Evolutionary conservation across 2,329 filamentous ascomycete genomes (phyloP).

Genomic region (Fusarium anthophilum): DNA sequence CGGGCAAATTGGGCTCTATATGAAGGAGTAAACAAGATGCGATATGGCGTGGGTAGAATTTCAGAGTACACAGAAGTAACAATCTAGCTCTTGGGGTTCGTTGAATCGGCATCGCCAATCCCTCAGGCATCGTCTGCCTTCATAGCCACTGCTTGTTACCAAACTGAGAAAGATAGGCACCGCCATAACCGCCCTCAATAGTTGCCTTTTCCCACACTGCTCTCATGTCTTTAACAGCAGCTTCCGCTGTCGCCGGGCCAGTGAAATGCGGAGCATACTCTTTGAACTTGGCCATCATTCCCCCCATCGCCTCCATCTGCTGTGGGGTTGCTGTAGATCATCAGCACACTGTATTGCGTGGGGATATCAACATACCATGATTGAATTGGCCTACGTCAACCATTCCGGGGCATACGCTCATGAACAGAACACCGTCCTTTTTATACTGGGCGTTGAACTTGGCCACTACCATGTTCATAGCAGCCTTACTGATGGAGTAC

Average conservation of each 20-base stretch:
- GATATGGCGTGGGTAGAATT: background rate
- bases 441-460: background rate
- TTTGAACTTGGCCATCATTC: background rate
- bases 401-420: background rate
- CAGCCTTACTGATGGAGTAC: background rate
- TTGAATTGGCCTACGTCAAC: background rate
- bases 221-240: background rate
- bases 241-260: background rate
- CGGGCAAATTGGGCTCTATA: background rate
- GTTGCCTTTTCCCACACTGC: background rate
- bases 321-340: background rate
- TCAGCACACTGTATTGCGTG: fast-evolving
- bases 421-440: background rate
- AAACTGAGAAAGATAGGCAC: background rate
- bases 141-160: background rate
- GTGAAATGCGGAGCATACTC: background rate
- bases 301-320: background rate
- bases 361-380: background rate
- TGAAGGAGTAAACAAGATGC: fast-evolving
- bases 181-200: background rate
- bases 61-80: background rate
- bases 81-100: background rate
- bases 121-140: fast-evolving
- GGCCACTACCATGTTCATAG: background rate
- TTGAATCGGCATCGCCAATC: fast-evolving